Evolutionary conservation across 2,329 filamentous ascomycete genomes (phyloP).

Genomic region (Colletotrichum falcatum): DNA sequence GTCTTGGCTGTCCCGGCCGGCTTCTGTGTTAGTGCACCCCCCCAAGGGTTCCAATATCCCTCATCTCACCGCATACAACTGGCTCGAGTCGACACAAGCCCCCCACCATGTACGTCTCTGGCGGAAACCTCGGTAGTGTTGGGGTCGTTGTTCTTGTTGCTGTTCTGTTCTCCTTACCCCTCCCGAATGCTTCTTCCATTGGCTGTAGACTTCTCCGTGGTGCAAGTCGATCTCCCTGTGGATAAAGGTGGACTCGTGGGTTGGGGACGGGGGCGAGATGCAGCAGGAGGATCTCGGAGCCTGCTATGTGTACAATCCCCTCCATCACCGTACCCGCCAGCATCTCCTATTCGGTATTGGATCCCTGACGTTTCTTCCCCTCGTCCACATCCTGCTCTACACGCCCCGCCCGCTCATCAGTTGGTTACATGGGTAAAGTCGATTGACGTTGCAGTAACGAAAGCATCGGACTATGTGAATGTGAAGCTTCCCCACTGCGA

Average conservation of each 20-base stretch:
- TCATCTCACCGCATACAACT: background rate
- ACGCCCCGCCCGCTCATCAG: background rate
- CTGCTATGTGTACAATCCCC: slow-evolving; percentile 7
- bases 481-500: slow-evolving; percentile 64
- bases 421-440: background rate
- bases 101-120: background rate
- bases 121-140: background rate
- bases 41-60: background rate
- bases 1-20: slow-evolving; percentile 4
- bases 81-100: background rate
- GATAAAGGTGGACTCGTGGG: slow-evolving; percentile 7
- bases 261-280: background rate
- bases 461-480: slow-evolving; percentile 20
- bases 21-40: background rate
- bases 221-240: background rate
- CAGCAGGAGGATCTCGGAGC: background rate
- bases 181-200: background rate
- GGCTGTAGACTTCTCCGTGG: background rate
- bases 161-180: background rate
- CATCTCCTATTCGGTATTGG: slow-evolving; percentile 1
- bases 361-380: background rate
- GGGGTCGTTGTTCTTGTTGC: background rate
- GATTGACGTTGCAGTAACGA: background rate
- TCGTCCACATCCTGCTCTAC: slow-evolving; percentile 4
- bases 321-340: slow-evolving; percentile 8